Base-by-base conservation (phyloP, 2,329 filamentous ascomycete species). In the Xylariales sp. region DNA sequence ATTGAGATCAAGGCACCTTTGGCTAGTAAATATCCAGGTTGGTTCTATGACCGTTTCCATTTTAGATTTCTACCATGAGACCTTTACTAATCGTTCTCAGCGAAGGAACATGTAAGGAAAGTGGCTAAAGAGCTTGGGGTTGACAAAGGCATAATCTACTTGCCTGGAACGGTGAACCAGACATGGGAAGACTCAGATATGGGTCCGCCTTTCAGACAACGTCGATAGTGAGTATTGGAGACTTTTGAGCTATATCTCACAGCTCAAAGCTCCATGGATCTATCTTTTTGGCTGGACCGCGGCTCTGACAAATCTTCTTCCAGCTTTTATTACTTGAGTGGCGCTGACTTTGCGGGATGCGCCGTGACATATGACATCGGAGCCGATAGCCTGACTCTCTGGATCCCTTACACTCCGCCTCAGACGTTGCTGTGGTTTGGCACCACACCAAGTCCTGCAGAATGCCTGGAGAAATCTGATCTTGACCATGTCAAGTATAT, bases 401-500 rank as follows among this genome's bases (percentile, higher is more conserved):
- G 84, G 74, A 79, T 91, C 33, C 85, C 85, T 3, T 76, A 78
- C 49, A 76, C 81, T 46, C 76, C 85, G 47, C 76, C 75, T 12
- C 69, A 67, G 13, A 67, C 74, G 48, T 67, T 76, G 10, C 73
- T 87, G 33, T 88, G 76, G 72, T 77, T 76, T 51, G 83, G 83
- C 13, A 69, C 67, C 23, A 76, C 72, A 16, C 81, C 81, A 0
- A 73, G 70, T 8, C 64, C 69, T 10, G 72, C 81, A 12, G 78
- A 86, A 41, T 83, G 82, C 40, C 65, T 76, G 47, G 65, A 64
- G 3, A 69, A 65, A 38, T 81, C 81, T 48, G 81, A 91, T 47
- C 73, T 91, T 38, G 85, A 91, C 55, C 71, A 78, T 29, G 86
- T 88, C 14, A 72, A 75, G 43, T 83, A 81, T 55, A 69, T 66